Evolutionary conservation across 2,329 filamentous ascomycete species (phyloP), one percentile per base, ranked within the genome.

Genomic region (Penicillium psychrosexuale): DNA sequence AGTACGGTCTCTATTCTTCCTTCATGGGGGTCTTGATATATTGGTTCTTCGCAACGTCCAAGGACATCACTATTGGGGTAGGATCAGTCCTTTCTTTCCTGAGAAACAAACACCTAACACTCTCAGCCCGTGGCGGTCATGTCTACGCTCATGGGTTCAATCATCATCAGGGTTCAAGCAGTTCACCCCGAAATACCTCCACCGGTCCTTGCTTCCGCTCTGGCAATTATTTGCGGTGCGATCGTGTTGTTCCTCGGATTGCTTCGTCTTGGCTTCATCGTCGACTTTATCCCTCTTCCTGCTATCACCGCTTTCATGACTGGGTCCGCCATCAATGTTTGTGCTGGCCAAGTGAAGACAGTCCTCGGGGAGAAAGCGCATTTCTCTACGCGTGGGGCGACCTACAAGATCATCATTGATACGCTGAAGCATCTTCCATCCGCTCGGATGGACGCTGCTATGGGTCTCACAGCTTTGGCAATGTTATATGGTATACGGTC

Each of bases 11-110:
- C 0, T 94, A 95, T 74, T 92, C 92, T 0, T 96, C 91, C 0
- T 97, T 97, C 69, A 92, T 96, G 81, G 93, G 92, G 37, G 91
- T 95, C 15, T 72, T 96, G 58, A 80, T 95, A 57, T 97, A 97
- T 75, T 97, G 91, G 91, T 88, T 96, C 69, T 97, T 97, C 68
- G 92, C 91, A 36, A 97, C 92, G 0, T 96, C 91, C 13, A 97
- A 97, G 70, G 92, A 97, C 71, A 96, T 97, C 68, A 96, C 92
- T 11, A 96, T 97, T 52, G 92, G 93, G 9, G 87, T 89, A 79
- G 75, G 86, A 30, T 6, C n/a, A n/a, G 8, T 22, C 12, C 8
- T n/a, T 22, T 81, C 1, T 24, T 60, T n/a, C 39, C 39, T 30
- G 3, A 2, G 8, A 39, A 28, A 27, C 19, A 13, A 8, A 33